A percentile compares a stretch with the other conserved stretches of the same genome.
Evolutionary conservation across 2,329 filamentous ascomycete genomes (phyloP).

Genomic region (Sporothrix schenckii): DNA sequence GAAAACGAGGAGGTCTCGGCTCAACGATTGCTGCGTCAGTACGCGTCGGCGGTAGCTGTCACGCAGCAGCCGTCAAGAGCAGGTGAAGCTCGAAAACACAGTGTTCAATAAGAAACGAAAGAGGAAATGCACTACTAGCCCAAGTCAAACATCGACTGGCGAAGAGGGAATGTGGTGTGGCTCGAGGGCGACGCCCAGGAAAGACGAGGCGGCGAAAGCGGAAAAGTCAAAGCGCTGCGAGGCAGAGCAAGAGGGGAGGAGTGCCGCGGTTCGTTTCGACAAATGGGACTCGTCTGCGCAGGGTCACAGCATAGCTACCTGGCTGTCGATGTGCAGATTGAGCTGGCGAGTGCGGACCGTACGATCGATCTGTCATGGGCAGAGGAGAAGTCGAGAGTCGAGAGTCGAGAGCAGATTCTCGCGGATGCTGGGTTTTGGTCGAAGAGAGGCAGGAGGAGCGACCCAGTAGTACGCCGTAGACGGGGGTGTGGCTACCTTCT

Average conservation of each 20-base stretch:
- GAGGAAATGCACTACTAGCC: not conserved
- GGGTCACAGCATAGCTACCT: conserved; percentile 27
- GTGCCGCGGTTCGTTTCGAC: conserved; percentile 12
- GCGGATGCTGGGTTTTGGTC: conserved; percentile 5
- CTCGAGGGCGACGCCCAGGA: not conserved
- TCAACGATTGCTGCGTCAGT: not conserved
- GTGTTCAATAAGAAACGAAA: not conserved
- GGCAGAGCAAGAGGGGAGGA: not conserved
- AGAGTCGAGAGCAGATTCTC: not conserved
- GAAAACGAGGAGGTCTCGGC: not conserved
- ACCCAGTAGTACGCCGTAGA: conserved; percentile 1
- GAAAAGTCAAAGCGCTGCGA: not conserved
- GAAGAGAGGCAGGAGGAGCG: conserved; percentile 25
- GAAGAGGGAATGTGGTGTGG: not conserved
- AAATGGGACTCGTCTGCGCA: not conserved
- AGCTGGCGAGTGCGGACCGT: not conserved
- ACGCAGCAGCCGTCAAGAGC: not conserved
- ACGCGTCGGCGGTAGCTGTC: not conserved
- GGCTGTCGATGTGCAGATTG: not conserved
- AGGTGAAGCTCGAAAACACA: not conserved
- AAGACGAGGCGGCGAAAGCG: conserved; percentile 9
- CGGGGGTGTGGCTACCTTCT: conserved; percentile 15
- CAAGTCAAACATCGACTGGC: not conserved
- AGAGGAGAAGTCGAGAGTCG: not conserved
- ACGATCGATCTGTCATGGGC: conserved; percentile 19